Conservation (phyloP, 441 rosid species). For the Erodium trifolium region DNA sequence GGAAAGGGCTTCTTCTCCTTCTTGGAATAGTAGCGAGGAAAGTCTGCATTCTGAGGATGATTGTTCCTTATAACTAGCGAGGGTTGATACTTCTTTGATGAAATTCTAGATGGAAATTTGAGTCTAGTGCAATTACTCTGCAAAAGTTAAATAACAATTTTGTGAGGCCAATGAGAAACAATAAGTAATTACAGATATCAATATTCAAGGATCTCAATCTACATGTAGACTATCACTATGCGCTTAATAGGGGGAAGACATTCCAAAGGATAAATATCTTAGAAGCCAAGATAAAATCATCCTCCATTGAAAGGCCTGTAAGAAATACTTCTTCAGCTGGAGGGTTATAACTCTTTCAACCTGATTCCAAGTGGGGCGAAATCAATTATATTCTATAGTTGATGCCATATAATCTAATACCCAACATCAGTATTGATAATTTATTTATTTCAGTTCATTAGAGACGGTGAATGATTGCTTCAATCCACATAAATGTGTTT, state of each 20-base stretch:
- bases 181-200: neutral
- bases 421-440: too few relatives aligned
- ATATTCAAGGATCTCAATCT: neutral
- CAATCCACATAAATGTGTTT: too few relatives aligned
- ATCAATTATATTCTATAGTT: neutral
- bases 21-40: constrained; percentile 58
- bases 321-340: neutral
- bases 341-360: neutral
- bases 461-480: too few relatives aligned
- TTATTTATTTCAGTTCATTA: too few relatives aligned
- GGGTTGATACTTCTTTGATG: constrained; percentile 26
- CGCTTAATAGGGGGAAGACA: too few relatives aligned
- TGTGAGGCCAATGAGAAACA: neutral
- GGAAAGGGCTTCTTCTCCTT: constrained; percentile 92
- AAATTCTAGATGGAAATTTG: constrained; percentile 23
- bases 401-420: too few relatives aligned
- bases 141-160: constrained; percentile 11
- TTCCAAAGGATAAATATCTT: too few relatives aligned
- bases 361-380: neutral
- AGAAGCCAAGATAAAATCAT: neutral
- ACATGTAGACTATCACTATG: too few relatives aligned
- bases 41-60: constrained; percentile 78
- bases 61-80: constrained; percentile 38
- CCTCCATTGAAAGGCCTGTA: neutral
- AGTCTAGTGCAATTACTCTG: constrained; percentile 36